Base-by-base conservation (phyloP, 2,329 filamentous ascomycete species). In the Fusarium concolor region DNA sequence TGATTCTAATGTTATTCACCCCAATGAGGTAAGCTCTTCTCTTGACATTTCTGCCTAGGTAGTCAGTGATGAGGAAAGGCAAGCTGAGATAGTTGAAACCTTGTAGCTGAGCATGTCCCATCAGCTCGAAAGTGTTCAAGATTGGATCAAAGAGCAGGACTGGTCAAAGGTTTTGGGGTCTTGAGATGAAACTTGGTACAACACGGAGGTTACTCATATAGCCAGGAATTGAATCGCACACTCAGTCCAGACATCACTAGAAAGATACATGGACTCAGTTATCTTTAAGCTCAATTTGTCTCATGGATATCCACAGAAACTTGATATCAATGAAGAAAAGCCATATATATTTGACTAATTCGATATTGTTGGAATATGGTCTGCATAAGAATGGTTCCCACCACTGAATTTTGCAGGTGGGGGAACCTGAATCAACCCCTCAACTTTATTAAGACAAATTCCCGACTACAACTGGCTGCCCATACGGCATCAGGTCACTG, bases 61-160 rank as follows among this genome's bases (percentile, higher is more conserved):
- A n/a, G 2, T n/a, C 5, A 18, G 17, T 18, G 8, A 56, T 31
- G 22, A 33, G 39, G 22, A 9, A 24, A 24, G 22, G 22, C 4
- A 12, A 39, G 17, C 28, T 24, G 18, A 39, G 10, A 11, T n/a
- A 17, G 2, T 9, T 45, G 12, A 17, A 17, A 4, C 11, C 17
- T 8, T 56, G n/a, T 17, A 50, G 43, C n/a, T 43, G 15, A 17
- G 20, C 3, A 20, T 17, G 6, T 9, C 37, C 22, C 53, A 53
- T 20, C 28, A 26, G 8, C 53, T 43, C 12, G 11, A 20, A 12
- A 50, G 10, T 17, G 14, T 58, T 15, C 24, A 33, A n/a, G n/a
- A n/a, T 10, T 60, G 43, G 56, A 49, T 60, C 18, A 58, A 6
- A 6, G 43, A 38, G 2, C 35, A 58, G n/a, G 38, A 38, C 14